These are phyloP conservation scores for Penstemon eatonii DNA, from an alignment of 257 asterid genomes.

Conservation along the genomic window DNA sequence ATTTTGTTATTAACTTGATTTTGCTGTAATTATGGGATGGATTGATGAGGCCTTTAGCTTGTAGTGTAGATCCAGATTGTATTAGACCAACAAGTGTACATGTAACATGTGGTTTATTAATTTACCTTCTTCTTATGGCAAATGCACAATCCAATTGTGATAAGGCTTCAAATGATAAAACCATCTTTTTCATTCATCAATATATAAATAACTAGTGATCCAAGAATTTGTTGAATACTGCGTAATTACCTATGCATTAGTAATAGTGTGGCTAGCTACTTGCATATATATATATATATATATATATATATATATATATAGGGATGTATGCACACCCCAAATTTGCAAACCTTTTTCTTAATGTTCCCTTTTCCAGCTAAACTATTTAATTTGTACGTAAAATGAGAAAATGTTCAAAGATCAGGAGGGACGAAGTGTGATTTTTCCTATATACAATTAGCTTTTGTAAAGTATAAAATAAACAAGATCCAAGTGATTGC, in stretches of 20 bases:
- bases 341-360: too few species aligned
- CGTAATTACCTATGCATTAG: neutral
- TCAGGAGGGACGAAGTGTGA: neutral
- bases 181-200: neutral
- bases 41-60: too few species aligned
- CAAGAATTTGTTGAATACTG: neutral
- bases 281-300: neutral
- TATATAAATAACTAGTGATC: neutral
- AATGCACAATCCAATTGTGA: too few species aligned
- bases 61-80: too few species aligned
- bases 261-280: conserved; percentile 3
- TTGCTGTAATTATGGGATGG: too few species aligned
- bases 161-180: neutral
- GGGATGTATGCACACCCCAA: too few species aligned
- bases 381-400: too few species aligned
- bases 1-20: too few species aligned
- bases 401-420: neutral
- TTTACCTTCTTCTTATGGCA: too few species aligned
- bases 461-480: neutral
- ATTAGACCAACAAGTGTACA: neutral
- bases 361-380: too few species aligned
- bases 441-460: neutral
- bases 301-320: too few species aligned
- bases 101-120: too few species aligned
- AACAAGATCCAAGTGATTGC: conserved; percentile 29